Evolutionary conservation across 371 early-diverging fungal species (phyloP), one percentile per base, ranked within the genome.

Genomic region (Rhizopus sp.): DNA sequence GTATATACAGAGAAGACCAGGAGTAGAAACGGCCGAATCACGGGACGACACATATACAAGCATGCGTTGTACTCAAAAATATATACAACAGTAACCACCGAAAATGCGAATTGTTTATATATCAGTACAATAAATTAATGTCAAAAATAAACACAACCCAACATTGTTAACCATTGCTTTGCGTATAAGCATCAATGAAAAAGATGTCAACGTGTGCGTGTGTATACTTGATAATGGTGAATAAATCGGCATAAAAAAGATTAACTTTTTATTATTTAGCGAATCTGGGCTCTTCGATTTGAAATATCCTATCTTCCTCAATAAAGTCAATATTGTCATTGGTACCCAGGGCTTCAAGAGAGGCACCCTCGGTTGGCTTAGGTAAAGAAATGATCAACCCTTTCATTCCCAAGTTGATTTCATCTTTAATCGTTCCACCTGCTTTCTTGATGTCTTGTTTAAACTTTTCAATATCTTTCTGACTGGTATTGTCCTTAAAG

Each of bases 281-380:
- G 50, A 23, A 23, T 23, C 23, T 2, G 23, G 23, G 23, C 2
- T 23, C 23, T 23, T 23, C 23, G 23, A 23, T 23, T 23, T 23
- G 23, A 23, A 23, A 23, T 53, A 15, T n/a, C 50, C 50, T 32
- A 33, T 63, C 68, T 41, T 53, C 34, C 16, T 64, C 64, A n/a
- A 68, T 54, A 32, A 60, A 63, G 5, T 63, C 61, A 50, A 68
- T 35, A 37, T 64, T 60, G 12, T 60, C 61, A 23, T 64, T 60
- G 16, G 12, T n/a, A 7, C 57, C 64, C 33, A 68, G 47, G 7
- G 68, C 35, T 30, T 45, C 47, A 10, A 38, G 12, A 42, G 7
- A 23, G 23, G 23, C 16, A 42, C 44, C 44, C 7, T 15, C 7
- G 42, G 53, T 48, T 37, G 34, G 32, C 12, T 60, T 44, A 35